Percentiles rank a stretch among this genome's conserved stretches.
Conservation (phyloP, 768 basidiomycete species). For the Boletus pseudopeckii region DNA sequence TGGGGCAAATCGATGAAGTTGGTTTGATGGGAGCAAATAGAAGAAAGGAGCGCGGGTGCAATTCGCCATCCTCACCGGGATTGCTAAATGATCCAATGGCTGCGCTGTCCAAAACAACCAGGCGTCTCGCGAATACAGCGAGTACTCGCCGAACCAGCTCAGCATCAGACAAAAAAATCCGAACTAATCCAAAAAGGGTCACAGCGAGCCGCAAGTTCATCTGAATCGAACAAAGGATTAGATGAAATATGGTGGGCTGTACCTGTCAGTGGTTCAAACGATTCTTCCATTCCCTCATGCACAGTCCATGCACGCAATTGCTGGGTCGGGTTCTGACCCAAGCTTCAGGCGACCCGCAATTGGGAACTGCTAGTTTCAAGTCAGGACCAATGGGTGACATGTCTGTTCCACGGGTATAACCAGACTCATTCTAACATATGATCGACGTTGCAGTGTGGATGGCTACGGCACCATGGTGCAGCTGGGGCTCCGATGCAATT, state of each 20-base stretch:
- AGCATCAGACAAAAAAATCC: background rate
- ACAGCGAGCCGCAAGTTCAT: background rate
- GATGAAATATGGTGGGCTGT: background rate
- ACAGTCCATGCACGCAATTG: background rate
- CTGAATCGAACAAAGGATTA: background rate
- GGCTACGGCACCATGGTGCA: background rate
- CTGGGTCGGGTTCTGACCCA: background rate
- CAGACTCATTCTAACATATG: constrained; percentile 1
- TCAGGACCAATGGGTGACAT: background rate
- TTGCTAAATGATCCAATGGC: background rate
- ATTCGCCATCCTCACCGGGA: background rate
- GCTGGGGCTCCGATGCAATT: background rate
- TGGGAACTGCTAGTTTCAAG: background rate
- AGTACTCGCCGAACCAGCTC: constrained; percentile 11
- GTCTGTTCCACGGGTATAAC: background rate
- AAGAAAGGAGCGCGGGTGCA: background rate
- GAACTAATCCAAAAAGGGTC: background rate
- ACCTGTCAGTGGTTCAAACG: background rate
- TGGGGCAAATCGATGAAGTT: background rate
- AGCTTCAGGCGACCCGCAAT: background rate
- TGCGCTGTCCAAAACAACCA: background rate
- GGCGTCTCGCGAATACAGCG: background rate
- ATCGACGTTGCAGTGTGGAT: background rate
- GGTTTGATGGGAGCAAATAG: background rate
- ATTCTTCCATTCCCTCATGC: background rate